Base-by-base conservation (phyloP, 139 green algal genomes). In the Chlorella sp. region DNA sequence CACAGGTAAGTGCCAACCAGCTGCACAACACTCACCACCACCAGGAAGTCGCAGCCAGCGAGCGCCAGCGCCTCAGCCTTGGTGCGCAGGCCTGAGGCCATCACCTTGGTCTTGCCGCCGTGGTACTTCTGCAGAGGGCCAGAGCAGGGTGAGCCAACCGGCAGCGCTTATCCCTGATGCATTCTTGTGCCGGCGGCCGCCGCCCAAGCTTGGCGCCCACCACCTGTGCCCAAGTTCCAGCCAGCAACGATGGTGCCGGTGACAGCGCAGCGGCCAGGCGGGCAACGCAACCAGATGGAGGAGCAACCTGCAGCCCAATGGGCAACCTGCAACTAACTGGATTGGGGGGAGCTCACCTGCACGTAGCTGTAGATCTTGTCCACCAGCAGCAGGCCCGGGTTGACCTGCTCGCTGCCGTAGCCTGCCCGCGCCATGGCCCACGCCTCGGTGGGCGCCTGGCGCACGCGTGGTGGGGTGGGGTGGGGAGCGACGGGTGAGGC, bases 31-130 rank as follows among this genome's bases (percentile, higher is more conserved):
- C 76, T 82, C 76, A 82, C 76, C 77, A 83, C 60, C n/a, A 97
- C 86, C 75, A 96, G 73, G 87, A 93, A 96, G 87, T 97, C 93
- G 28, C 87, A 87, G 19, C 95, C 95, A n/a, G 94, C 90, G 36
- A 97, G 86, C 8, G 90, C 88, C 36, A 97, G 72, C 1, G 92
- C 94, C 72, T 97, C 94, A 34, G 92, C 88, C 76, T 92, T 92
- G 67, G 65, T 95, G 73, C 95, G 86, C 46, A 98, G 80, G 32
- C 94, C 94, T 2, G 86, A 90, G 26, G 90, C 95, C 94, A 98
- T 96, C 85, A 98, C 81, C 73, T 90, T 90, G 24, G 94, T 96
- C 64, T 92, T 90, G 62, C 92, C 87, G 85, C 95, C 85, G 64
- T 88, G 89, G 76, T 89, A 84, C 84, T 95, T 84, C 64, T 84